Evolutionary conservation across 2,329 filamentous ascomycete species (phyloP).

Genomic region (Elsinoe perseae): DNA sequence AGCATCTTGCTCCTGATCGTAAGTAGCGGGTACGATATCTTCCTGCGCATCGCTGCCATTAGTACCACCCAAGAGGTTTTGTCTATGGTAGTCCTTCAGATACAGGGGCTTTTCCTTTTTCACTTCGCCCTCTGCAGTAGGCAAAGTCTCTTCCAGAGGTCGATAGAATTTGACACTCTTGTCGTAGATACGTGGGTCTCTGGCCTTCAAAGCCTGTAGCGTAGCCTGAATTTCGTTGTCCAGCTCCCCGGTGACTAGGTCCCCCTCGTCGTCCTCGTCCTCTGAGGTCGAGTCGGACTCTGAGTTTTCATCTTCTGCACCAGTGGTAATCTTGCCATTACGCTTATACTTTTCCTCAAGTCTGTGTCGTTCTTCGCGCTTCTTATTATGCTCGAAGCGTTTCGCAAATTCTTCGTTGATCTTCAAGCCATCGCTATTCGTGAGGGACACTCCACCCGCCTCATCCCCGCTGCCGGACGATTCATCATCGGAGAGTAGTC

Average conservation of each 20-base stretch:
- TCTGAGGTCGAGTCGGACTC: slow-evolving; percentile 63
- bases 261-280: slow-evolving; percentile 82
- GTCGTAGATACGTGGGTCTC: slow-evolving; percentile 89
- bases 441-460: slow-evolving; percentile 22
- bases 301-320: slow-evolving; percentile 45
- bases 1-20: slow-evolving; percentile 79
- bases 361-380: slow-evolving; percentile 75
- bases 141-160: slow-evolving; percentile 46
- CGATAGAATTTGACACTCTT: slow-evolving; percentile 69
- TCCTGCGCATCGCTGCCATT: slow-evolving; percentile 52
- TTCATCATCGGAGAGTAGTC: slow-evolving; percentile 25
- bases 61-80: slow-evolving; percentile 70
- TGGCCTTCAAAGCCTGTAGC: slow-evolving; percentile 76
- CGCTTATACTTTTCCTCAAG: slow-evolving; percentile 76
- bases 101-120: slow-evolving; percentile 68
- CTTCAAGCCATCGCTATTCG: slow-evolving; percentile 45
- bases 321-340: slow-evolving; percentile 35
- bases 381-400: slow-evolving; percentile 94
- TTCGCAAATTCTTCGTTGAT: slow-evolving; percentile 87
- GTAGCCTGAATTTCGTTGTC: slow-evolving; percentile 84
- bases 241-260: slow-evolving; percentile 74
- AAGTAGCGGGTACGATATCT: slow-evolving; percentile 52
- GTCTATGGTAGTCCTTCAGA: slow-evolving; percentile 82
- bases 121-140: slow-evolving; percentile 22
- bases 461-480: slow-evolving; percentile 22